These are phyloP conservation scores for Leucocoprinus sp. DNA, from an alignment of 768 basidiomycete species.

Conservation along the genomic window DNA sequence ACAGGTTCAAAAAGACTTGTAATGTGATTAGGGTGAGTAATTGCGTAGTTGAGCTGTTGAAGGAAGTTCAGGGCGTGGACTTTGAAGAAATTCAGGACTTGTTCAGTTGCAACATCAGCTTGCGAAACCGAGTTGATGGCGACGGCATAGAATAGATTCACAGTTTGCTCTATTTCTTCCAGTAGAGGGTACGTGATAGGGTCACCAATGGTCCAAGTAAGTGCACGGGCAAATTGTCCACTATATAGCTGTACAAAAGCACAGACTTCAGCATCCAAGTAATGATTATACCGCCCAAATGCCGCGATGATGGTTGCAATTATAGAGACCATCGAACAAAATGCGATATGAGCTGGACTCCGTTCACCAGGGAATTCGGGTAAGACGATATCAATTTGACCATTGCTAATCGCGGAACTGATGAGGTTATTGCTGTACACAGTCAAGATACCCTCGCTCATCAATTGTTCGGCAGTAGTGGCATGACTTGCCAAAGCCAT, in stretches of 20 bases:
- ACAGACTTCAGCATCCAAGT: constrained; percentile 78
- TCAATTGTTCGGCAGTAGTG: constrained; percentile 75
- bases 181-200: constrained; percentile 67
- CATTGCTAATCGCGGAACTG: constrained; percentile 66
- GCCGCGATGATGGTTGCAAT: constrained; percentile 63
- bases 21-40: constrained; percentile 87
- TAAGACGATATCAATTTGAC: constrained; percentile 56
- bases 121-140: constrained; percentile 43
- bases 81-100: constrained; percentile 63
- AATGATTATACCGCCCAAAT: constrained; percentile 59
- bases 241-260: constrained; percentile 82
- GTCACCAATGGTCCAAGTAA: constrained; percentile 79
- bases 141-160: constrained; percentile 70
- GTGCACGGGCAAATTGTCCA: constrained; percentile 65
- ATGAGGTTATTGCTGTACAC: constrained; percentile 83
- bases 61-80: constrained; percentile 63
- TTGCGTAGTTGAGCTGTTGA: constrained; percentile 83
- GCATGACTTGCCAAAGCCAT: constrained; percentile 74
- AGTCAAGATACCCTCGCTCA: constrained; percentile 70
- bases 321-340: constrained; percentile 79
- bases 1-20: constrained; percentile 75
- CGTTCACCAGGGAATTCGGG: constrained; percentile 69
- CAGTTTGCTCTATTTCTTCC: constrained; percentile 77
- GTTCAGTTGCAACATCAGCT: constrained; percentile 43
- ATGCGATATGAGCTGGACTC: constrained; percentile 71